Conservation (phyloP, 1,139 yeast species). For the Taphrina flavorubra region DNA sequence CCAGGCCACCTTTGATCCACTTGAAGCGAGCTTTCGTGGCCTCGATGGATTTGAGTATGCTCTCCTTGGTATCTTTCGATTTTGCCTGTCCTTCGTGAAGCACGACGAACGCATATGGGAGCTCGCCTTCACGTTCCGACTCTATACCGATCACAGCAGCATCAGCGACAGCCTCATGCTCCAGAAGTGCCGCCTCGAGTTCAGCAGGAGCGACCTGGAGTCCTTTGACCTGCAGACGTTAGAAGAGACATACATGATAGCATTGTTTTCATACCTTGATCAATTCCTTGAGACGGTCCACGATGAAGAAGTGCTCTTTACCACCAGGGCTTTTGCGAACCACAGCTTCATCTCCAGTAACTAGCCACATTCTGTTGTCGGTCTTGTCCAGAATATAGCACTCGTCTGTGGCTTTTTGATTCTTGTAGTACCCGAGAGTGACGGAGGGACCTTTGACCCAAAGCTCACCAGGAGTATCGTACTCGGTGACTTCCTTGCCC, state of each 20-base stretch:
- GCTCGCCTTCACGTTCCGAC: conserved; percentile 52
- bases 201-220: conserved; percentile 84
- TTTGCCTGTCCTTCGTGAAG: conserved; percentile 46
- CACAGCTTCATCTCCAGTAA: conserved; percentile 69
- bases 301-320: conserved; percentile 61
- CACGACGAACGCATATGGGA: conserved; percentile 53
- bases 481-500: conserved; percentile 59
- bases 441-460: conserved; percentile 76
- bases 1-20: conserved; percentile 55
- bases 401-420: conserved; percentile 52
- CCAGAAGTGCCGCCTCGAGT: conserved; percentile 68
- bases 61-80: conserved; percentile 39
- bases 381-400: conserved; percentile 48
- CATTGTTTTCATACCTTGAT: conserved; percentile 58
- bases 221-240: conserved; percentile 65
- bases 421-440: conserved; percentile 60
- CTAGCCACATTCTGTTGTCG: conserved; percentile 66
- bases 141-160: conserved; percentile 53
- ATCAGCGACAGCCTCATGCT: conserved; percentile 53
- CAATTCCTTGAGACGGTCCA: conserved; percentile 72
- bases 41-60: conserved; percentile 51
- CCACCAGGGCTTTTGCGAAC: conserved; percentile 47
- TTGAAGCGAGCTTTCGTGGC: conserved; percentile 53
- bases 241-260: background rate
- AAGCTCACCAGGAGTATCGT: conserved; percentile 71